Base-by-base conservation (phyloP, 225 moss, liverwort and hornwort genomes). In the Polytrichum commune region DNA sequence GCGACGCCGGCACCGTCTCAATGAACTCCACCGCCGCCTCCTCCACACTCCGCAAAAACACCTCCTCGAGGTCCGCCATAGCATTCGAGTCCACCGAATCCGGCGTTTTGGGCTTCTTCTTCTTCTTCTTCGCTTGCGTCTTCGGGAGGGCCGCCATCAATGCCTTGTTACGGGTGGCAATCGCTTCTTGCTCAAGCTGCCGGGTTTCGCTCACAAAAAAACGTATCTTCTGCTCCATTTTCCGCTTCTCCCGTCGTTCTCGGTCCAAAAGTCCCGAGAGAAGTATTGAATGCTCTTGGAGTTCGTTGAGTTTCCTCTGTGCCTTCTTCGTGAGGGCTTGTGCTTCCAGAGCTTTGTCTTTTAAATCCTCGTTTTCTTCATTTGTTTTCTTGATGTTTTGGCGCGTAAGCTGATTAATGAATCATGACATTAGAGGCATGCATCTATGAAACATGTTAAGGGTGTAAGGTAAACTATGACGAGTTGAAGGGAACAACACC, bases 1-100 rank as follows among this genome's bases (percentile, higher is more conserved):
- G 82, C 0, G 62, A 86, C 6, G 80, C 56, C 0, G 82, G 82
- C 5, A 73, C 57, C 0, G 46, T 77, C 20, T 82, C 77, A 7
- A 77, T 68, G 8, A 86, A 86, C 8, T 86, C 33, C 0, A 29
- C 0, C 0, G 73, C 54, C 0, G 75, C 80, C 0, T 0, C 53
- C 8, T 80, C 67, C 24, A 82, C 70, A 25, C 73, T 7, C 0
- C 28, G 64, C 0, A 86, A 23, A 1, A 83, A 80, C 0, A 63
- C 5, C 0, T 55, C 75, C 5, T 86, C 75, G 0, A 77, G 18
- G 18, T 70, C 69, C 0, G 60, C 70, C 82, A 83, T 83, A 0
- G 64, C 67, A 7, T 80, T 65, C 55, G 13, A 53, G 6, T 13
- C 58, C 0, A 65, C 68, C 1, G 69, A 69, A 0, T 66, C 19